Evolutionary conservation across 495 filamentous ascomycete species (phyloP).

Genomic region (Penicillium paxilli): DNA sequence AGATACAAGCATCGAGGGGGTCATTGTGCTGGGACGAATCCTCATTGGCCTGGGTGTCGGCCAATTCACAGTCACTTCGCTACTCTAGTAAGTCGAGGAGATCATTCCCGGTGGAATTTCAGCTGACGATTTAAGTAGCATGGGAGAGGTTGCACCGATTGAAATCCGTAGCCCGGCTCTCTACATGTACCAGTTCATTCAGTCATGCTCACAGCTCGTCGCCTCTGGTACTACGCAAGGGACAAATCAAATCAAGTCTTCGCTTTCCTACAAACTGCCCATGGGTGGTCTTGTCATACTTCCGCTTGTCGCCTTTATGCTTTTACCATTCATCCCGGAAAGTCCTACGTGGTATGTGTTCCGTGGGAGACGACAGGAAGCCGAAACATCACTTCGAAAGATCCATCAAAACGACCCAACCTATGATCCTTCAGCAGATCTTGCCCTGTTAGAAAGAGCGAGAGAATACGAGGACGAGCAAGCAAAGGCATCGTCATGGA

Average conservation of each 20-base stretch:
- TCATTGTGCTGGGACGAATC: slow-evolving; percentile 18
- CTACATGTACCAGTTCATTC: slow-evolving; percentile 37
- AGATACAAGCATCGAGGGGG: not conserved
- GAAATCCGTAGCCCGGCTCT: slow-evolving; percentile 36
- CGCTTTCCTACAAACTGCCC: slow-evolving; percentile 31
- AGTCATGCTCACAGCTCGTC: slow-evolving; percentile 35
- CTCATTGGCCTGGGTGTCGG: slow-evolving; percentile 27
- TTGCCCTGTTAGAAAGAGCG: slow-evolving; percentile 22
- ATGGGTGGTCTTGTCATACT: slow-evolving; percentile 35
- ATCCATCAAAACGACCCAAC: slow-evolving; percentile 26
- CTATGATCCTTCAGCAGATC: slow-evolving; percentile 30
- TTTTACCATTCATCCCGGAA: slow-evolving; percentile 35
- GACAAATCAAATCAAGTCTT: slow-evolving; percentile 23
- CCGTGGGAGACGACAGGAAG: slow-evolving; percentile 21
- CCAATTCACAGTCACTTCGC: slow-evolving; percentile 25
- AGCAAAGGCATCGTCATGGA: slow-evolving; percentile 26
- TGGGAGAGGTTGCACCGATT: slow-evolving; percentile 35
- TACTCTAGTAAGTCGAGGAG: slow-evolving; percentile 15
- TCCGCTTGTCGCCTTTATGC: slow-evolving; percentile 28
- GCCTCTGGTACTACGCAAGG: slow-evolving; percentile 34
- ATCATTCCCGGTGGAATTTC: not conserved
- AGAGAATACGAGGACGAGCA: slow-evolving; percentile 19
- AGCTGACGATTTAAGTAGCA: not conserved
- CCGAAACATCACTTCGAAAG: slow-evolving; percentile 25
- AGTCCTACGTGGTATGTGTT: slow-evolving; percentile 34